Conservation (phyloP, 208 protist species). For the Tritrichomonas musculus region DNA sequence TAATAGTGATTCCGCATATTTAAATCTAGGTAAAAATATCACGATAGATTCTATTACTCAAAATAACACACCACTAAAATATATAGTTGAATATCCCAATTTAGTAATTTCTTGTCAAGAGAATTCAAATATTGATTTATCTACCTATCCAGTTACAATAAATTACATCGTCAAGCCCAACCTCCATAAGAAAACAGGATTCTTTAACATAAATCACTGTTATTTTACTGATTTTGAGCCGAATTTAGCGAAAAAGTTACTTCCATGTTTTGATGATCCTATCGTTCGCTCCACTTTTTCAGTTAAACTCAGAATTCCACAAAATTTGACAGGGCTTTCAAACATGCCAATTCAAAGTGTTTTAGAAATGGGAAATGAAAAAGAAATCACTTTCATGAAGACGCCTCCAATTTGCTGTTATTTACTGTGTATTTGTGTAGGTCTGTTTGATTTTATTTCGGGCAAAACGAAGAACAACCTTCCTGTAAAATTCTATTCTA, state of each 20-base stretch:
- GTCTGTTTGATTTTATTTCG: not conserved
- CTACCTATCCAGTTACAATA: not conserved
- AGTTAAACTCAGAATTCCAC: not conserved
- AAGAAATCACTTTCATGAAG: not conserved
- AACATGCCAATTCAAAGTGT: slow-evolving; percentile 1
- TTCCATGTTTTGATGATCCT: slow-evolving; percentile 48
- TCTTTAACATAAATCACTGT: not conserved
- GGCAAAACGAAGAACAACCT: not conserved
- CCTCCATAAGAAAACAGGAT: not conserved
- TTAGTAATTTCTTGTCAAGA: not conserved
- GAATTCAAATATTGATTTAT: not conserved
- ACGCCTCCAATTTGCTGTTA: slow-evolving; percentile 30
- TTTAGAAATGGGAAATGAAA: not conserved
- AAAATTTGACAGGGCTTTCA: not conserved
- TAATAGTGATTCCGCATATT: too few species aligned
- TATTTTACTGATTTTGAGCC: slow-evolving; percentile 41
- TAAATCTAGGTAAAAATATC: too few species aligned
- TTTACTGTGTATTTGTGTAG: not conserved
- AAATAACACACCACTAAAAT: not conserved
- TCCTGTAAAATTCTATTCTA: not conserved
- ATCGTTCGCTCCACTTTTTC: not conserved
- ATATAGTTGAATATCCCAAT: not conserved
- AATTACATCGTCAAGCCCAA: not conserved
- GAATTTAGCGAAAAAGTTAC: slow-evolving; percentile 33
- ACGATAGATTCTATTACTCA: not conserved